Evolutionary conservation across 2,329 filamentous ascomycete species (phyloP), one percentile per base, ranked within the genome.

Genomic region (Claviceps quebecensis): DNA sequence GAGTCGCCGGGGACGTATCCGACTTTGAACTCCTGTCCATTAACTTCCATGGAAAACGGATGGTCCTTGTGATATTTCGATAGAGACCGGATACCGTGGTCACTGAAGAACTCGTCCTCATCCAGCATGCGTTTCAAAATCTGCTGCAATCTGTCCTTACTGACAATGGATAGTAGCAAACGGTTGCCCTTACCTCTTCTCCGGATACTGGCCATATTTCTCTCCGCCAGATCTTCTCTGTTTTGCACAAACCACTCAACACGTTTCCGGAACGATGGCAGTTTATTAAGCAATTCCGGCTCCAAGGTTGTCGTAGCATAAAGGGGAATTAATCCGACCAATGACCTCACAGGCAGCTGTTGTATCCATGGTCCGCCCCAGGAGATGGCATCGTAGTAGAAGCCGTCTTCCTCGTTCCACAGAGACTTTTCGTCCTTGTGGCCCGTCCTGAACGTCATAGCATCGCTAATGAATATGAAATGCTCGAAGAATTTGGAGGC

Each of bases 401-500:
- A 97, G 52, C 87, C 89, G 67, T 97, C 91, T 56, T 95, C 80
- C 29, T 96, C 89, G 62, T 96, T 97, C 91, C 91, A 97, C 7
- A 97, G 72, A 37, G 90, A 95, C 62, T 87, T 81, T 60, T 93
- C 86, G 63, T 72, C 83, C 71, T 69, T 83, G 69, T 67, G 75
- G 59, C 71, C 87, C 60, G 75, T 79, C 69, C 76, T 84, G 76
- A 86, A 90, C 0, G 85, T 88, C 91, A 97, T 96, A 53, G 91
- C 93, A 70, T 97, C 93, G 63, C 88, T 94, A 67, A 97, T 97
- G 67, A 96, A 83, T 63, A 97, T 87, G 69, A 97, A 97, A 63
- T 97, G 93, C 71, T 97, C 93, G 61, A 97, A 97, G 74, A 97
- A 97, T 69, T 97, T 97, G 48, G 89, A 94, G 1, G 91, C 90